phyloP scores from a whole-genome alignment of 768 basidiomycete genomes.

The Rhodotorula kratochvilovae region DNA sequence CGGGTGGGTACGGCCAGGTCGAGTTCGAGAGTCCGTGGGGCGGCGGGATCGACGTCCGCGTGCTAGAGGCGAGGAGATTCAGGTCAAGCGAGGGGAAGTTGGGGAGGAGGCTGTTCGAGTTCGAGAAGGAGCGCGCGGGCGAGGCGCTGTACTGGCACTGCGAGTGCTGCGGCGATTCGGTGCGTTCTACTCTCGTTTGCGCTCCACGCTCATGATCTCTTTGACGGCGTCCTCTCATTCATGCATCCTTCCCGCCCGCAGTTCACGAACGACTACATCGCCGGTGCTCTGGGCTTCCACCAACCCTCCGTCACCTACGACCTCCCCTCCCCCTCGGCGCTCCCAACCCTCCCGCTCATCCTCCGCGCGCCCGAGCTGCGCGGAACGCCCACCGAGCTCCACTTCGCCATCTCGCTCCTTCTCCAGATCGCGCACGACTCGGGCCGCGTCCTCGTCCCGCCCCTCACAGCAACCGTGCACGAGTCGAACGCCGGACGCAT shows the following conservation, averaged over 20 bases:
- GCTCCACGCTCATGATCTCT: fast-evolving
- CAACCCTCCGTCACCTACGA: slow-evolving; percentile 2
- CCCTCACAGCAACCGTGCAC: background rate
- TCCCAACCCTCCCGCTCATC: slow-evolving; percentile 6
- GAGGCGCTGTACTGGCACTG: slow-evolving; percentile 13
- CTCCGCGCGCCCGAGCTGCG: background rate
- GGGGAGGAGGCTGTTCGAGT: background rate
- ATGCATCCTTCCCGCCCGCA: background rate
- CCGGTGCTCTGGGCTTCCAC: slow-evolving; percentile 22
- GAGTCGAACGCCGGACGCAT: background rate
- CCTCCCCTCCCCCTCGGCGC: no score
- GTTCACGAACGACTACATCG: slow-evolving; percentile 22
- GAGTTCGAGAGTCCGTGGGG: slow-evolving; percentile 22
- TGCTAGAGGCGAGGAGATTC: background rate
- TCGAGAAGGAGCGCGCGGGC: background rate
- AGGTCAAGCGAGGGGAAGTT: slow-evolving; percentile 6
- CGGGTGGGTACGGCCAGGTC: slow-evolving; percentile 1
- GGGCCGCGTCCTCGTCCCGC: slow-evolving; percentile 7
- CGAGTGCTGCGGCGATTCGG: slow-evolving; percentile 12
- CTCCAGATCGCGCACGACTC: slow-evolving; percentile 18
- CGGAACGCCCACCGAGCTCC: slow-evolving; percentile 8
- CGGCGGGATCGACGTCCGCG: slow-evolving; percentile 24
- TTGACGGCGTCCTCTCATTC: background rate
- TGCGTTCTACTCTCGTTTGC: background rate
- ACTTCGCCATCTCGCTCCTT: slow-evolving; percentile 7